Evolutionary conservation across 331 rosid species (phyloP), one percentile per base, ranked within the genome.

Genomic region (Pyracantha coccinea): DNA sequence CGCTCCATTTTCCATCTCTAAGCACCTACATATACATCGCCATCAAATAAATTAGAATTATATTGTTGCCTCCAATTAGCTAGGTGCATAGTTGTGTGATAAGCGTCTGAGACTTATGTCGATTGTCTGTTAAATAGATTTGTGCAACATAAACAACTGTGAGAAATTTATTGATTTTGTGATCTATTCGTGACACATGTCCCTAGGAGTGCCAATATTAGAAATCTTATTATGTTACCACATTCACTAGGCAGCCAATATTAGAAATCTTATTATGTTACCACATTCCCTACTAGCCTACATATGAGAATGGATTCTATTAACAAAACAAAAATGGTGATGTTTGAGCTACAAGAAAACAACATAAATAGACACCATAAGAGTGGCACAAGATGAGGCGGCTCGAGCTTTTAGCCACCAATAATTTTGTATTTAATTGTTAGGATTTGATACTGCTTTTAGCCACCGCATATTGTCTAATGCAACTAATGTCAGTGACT

Each of bases 1-100:
- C 99, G 13, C 25, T 21, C 99, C 99, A 95, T 79, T 92, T 92
- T 11, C 98, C 93, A 90, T 90, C 97, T 87, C 99, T 90, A 69
- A 95, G 93, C 68, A 95, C 98, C 99, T 93, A 75, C 31, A 45
- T 17, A 31, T 33, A 5, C 10, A 21, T 7, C 21, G 63, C 50
- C 70, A 45, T 32, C 68, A 84, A 68, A 62, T 76, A 66, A 16
- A 57, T 50, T 5, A 6, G 55, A 50, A 50, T 50, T 50, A 16
- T 50, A 6, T 50, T 50, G 55, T 50, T 50, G 55, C 55, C 20
- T 50, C 20, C 55, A 50, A 7, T 50, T 6, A 50, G 55, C 8
- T 0, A 5, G 55, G 55, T 50, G 55, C 55, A 6, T 50, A 2
- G 55, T 50, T 6, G 55, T 50, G 55, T 50, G 55, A 50, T 0